Base-by-base conservation (phyloP, 805 yeast genomes). In the Zygoascus bituminiphila region DNA sequence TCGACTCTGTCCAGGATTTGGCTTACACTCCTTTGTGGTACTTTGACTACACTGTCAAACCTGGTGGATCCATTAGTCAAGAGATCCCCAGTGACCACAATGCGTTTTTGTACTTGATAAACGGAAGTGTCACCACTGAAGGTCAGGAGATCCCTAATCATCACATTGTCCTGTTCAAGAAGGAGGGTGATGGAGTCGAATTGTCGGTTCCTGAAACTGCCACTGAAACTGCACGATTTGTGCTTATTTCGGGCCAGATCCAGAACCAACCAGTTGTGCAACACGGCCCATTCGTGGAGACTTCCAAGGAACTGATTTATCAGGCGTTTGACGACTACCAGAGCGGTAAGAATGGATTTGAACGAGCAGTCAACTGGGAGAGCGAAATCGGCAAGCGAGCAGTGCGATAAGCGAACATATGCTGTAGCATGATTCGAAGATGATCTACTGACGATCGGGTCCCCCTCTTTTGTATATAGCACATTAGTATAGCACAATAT, bases 271-370 rank as follows among this genome's bases (percentile, higher is more conserved):
- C 79, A 15, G 73, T 84, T 48, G 84, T 86, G 26, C 96, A 88
- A 62, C 82, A 88, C 62, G 96, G 96, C 15, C 96, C 96, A 12
- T 89, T 88, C 61, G 96, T 88, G 17, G 91, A 85, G 52, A 77
- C 84, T 6, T 68, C 82, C 20, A 72, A 73, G 47, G 83, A 79
- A 46, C 78, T 77, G 53, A 81, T 88, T 51, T 73, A 78, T 54
- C 66, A 82, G 57, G 93, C 87, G 0, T 81, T 85, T 58, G 58
- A 68, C 64, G 88, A 84, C 61, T 89, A 83, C 62, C 91, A 83
- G 64, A 62, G 67, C 44, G 60, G 59, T 14, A 40, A 51, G 35
- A 64, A 64, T 49, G 68, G 68, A n/a, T 64, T 64, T 45, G 68
- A 64, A 48, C 48, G 64, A 15, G 64, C 65, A n/a, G 54, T 50